phyloP scores from a whole-genome alignment of 805 yeast genomes.

The Candida xiaguanensis region DNA sequence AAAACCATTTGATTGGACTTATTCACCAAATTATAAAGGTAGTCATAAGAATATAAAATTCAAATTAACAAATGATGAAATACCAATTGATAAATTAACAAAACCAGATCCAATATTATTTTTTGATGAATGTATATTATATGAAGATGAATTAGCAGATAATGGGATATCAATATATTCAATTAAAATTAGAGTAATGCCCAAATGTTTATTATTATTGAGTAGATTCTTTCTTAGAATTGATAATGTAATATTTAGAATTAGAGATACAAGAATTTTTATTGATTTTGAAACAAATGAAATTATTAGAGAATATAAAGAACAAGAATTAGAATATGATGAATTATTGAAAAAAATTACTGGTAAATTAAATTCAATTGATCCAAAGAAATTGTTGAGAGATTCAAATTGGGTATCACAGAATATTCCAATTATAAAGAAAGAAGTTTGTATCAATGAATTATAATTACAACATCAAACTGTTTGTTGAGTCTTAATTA shows the following conservation, averaged over 20 bases:
- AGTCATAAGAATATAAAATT: constrained; percentile 28
- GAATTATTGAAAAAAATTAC: constrained; percentile 24
- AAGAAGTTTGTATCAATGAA: constrained; percentile 5
- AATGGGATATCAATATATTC: constrained; percentile 82
- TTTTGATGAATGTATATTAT: constrained; percentile 83
- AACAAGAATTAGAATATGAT: constrained; percentile 42
- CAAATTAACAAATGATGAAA: constrained; percentile 18
- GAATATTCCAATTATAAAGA: constrained; percentile 46
- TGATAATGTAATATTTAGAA: constrained; percentile 81
- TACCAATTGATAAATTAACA: constrained; percentile 70
- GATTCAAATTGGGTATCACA: constrained; percentile 72
- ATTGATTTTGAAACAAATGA: constrained; percentile 66
- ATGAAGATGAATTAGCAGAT: constrained; percentile 95
- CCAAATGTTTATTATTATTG: constrained; percentile 66
- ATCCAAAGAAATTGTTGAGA: constrained; percentile 52
- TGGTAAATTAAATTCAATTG: constrained; percentile 16
- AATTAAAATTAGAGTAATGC: constrained; percentile 87
- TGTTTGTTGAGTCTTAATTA: too few relatives aligned
- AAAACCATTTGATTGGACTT: constrained; percentile 96
- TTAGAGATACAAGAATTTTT: constrained; percentile 80
- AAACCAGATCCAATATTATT: constrained; percentile 82
- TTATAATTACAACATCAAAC: not conserved
- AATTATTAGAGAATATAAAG: constrained; percentile 75
- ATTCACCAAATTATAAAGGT: constrained; percentile 77
- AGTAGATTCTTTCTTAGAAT: constrained; percentile 81